Base-by-base conservation (phyloP, 1,284 basidiomycete genomes). In the Heterobasidion occidentale region DNA sequence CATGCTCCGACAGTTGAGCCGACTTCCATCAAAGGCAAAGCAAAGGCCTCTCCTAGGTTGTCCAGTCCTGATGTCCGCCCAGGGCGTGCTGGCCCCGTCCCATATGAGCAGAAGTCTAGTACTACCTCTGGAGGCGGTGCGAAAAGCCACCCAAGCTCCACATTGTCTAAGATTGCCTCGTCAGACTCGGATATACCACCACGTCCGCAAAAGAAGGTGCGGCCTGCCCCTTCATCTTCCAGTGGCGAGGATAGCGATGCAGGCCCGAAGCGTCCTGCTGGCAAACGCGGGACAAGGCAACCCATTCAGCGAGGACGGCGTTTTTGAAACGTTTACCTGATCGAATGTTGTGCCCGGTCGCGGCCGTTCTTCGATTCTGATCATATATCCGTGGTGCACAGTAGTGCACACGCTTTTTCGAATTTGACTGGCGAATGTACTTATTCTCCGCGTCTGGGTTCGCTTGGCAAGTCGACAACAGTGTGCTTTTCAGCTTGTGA, bases 271-370 rank as follows among this genome's bases (percentile, higher is more conserved):
- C 52, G 27, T 27, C 27, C 70, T 51, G 59, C 59, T 49, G 55
- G 50, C 55, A 72, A 75, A 58, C 74, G 81, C 56, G 83, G 83
- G 27, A 74, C 83, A 50, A 78, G 81, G 62, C 88, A 90, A 62
- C 88, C 87, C 7, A 72, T 90, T 57, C 88, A 84, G 69, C 79
- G 88, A 62, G 84, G 80, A 27, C 86, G 79, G 66, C 77, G 83
- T 58, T 90, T 90, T 71, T 89, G 71, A 78, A 17, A 14, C 14
- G 27, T 27, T 5, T 45, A 45, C 42, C 4, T 14, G 12, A 45
- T 45, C 42, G 42, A 45, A 45, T 17, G 12, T 14, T 14, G 14
- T 6, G 42, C 42, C 17, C 17, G 42, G 12, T 14, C 42, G 5
- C 12, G 14, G 42, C 14, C 4, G 42, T 5, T 17, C 42, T 45